These are phyloP conservation scores for Rhizoclosmatium sp. DNA, from an alignment of 192 early-diverging fungal genomes.

Conservation along the genomic window DNA sequence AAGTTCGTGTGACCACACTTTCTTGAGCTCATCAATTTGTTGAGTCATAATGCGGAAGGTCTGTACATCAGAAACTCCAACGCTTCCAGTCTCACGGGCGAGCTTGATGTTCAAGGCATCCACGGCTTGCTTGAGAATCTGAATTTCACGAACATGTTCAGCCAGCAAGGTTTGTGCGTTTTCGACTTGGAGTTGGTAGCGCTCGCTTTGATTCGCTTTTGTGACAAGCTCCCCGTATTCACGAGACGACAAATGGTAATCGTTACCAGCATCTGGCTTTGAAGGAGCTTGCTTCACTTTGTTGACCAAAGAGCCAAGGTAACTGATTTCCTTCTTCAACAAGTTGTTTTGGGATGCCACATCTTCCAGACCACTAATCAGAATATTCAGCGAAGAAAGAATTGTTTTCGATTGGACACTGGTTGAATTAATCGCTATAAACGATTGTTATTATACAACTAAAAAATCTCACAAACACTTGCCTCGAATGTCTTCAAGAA, in stretches of 20 bases:
- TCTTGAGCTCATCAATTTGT: constrained; percentile 53
- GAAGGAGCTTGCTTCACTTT: not conserved
- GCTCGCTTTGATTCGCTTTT: constrained; percentile 32
- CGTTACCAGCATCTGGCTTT: not conserved
- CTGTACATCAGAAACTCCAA: not conserved
- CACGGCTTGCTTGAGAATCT: constrained; percentile 46
- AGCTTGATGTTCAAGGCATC: constrained; percentile 38
- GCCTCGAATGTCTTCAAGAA: constrained; percentile 28
- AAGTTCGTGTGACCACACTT: constrained; percentile 52
- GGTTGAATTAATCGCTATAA: not conserved
- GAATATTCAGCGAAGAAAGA: constrained; percentile 36
- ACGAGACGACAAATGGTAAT: constrained; percentile 23
- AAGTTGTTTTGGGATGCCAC: constrained; percentile 32
- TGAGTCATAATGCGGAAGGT: constrained; percentile 39
- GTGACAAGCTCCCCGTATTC: constrained; percentile 50
- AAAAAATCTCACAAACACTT: not conserved
- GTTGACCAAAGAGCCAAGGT: constrained; percentile 23
- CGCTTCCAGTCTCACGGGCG: not conserved
- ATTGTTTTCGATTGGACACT: constrained; percentile 35
- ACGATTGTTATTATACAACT: not conserved
- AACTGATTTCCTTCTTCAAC: constrained; percentile 30
- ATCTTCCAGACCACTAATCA: constrained; percentile 41
- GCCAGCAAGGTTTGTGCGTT: constrained; percentile 46
- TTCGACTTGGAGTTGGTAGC: constrained; percentile 44
- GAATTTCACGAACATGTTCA: constrained; percentile 47